phyloP scores from a whole-genome alignment of 768 basidiomycete genomes.

The Pulveroboletus frians region DNA sequence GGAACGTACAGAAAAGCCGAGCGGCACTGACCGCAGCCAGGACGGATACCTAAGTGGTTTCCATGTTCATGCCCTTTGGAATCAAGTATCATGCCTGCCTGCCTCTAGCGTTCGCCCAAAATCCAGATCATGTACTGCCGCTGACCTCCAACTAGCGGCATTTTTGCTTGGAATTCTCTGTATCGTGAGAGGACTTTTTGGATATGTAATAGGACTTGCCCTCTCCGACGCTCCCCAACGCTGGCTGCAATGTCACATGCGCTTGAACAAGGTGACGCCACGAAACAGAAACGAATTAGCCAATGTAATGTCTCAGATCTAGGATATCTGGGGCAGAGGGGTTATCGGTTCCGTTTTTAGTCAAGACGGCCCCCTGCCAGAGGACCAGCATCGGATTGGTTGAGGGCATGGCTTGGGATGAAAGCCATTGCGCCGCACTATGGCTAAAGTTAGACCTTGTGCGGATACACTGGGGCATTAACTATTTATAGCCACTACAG shows the following conservation, averaged over 20 bases:
- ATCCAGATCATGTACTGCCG: background rate
- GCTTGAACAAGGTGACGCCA: slow-evolving; percentile 24
- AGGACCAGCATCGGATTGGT: slow-evolving; percentile 7
- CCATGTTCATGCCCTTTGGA: slow-evolving; percentile 39
- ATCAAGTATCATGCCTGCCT: slow-evolving; percentile 34
- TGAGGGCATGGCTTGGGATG: slow-evolving; percentile 8
- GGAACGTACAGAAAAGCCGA: slow-evolving; percentile 37
- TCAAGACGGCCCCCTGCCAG: slow-evolving; percentile 13
- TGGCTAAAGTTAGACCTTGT: background rate
- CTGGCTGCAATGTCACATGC: slow-evolving; percentile 18
- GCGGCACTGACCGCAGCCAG: background rate
- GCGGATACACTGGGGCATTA: no score
- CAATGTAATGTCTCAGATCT: slow-evolving; percentile 12
- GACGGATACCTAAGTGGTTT: slow-evolving; percentile 27
- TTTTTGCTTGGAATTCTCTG: slow-evolving; percentile 13
- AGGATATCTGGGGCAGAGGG: background rate
- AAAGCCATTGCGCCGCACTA: slow-evolving; percentile 8
- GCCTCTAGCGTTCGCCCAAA: slow-evolving; percentile 12
- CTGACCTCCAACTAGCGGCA: slow-evolving; percentile 5
- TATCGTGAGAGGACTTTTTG: background rate
- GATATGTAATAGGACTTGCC: slow-evolving; percentile 7
- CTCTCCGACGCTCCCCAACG: slow-evolving; percentile 9
- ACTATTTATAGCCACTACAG: no score
- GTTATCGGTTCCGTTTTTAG: slow-evolving; percentile 12
- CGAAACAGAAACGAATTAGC: slow-evolving; percentile 25